Evolutionary conservation across 495 filamentous ascomycete genomes (phyloP).

Genomic region (Parachaetomium inaequale): DNA sequence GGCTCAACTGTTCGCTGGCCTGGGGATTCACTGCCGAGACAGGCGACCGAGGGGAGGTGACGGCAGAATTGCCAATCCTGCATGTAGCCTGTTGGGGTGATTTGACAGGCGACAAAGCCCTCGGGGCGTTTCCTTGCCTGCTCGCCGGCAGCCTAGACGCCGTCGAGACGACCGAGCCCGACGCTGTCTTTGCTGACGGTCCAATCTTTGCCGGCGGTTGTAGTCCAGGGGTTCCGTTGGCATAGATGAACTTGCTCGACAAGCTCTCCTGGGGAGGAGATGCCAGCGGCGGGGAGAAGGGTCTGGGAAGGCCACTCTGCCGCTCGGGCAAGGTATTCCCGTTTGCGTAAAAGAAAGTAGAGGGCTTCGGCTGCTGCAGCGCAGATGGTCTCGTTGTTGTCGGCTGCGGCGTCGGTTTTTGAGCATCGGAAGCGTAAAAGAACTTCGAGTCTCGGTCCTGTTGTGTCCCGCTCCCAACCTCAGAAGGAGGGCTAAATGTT

Average conservation of each 20-base stretch:
- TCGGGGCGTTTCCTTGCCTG: conserved; percentile 31
- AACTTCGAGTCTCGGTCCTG: conserved; percentile 56
- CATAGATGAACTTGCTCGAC: conserved; percentile 72
- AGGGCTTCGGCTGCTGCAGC: conserved; percentile 31
- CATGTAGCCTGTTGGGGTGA: conserved; percentile 29
- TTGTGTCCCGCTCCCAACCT: conserved; percentile 29
- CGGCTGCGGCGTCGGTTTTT: conserved; percentile 43
- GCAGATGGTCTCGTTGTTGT: conserved; percentile 18
- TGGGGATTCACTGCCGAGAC: conserved; percentile 6
- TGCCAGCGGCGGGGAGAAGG: conserved; percentile 36
- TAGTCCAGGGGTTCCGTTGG: conserved; percentile 53
- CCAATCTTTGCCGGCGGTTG: conserved; percentile 23
- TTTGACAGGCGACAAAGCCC: conserved; percentile 46
- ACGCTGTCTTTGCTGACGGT: conserved; percentile 27
- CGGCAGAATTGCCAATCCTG: conserved; percentile 16
- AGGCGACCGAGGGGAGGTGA: conserved; percentile 26
- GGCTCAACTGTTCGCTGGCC: conserved; percentile 5
- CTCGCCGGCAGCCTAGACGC: conserved; percentile 37
- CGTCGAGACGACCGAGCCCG: conserved; percentile 43
- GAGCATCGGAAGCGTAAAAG: conserved; percentile 71
- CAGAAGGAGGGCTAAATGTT: conserved; percentile 34
- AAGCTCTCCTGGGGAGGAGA: conserved; percentile 34
- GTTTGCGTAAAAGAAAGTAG: conserved; percentile 59
- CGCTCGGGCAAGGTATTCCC: conserved; percentile 36
- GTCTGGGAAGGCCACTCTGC: conserved; percentile 22